Evolutionary conservation across 73 alveolate species (phyloP).

Genomic region (Paramecium pentaurelia): DNA sequence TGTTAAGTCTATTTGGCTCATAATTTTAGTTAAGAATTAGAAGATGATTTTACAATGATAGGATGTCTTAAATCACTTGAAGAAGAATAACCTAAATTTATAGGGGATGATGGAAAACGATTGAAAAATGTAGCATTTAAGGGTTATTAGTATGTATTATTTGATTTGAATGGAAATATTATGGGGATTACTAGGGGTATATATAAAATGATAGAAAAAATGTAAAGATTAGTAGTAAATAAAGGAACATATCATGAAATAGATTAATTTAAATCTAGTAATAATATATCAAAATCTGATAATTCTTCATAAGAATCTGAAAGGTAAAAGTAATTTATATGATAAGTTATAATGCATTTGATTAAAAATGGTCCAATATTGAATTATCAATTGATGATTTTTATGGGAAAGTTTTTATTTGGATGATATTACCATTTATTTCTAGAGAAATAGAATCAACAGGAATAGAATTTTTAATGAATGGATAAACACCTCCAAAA

Average conservation of each 20-base stretch:
- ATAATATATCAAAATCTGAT: neutral
- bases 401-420: neutral
- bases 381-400: neutral
- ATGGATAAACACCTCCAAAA: neutral
- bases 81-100: neutral
- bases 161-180: conserved; percentile 18
- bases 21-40: conserved; percentile 5
- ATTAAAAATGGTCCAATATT: neutral
- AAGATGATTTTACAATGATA: conserved; percentile 21
- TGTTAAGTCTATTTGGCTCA: conserved; percentile 7
- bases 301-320: neutral
- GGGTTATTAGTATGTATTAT: neutral
- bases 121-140: neutral
- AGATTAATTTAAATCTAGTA: neutral
- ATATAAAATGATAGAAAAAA: neutral
- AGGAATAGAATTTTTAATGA: neutral
- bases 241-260: neutral
- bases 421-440: conserved; percentile 30
- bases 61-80: conserved; percentile 8
- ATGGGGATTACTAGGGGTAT: neutral
- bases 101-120: neutral
- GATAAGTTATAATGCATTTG: neutral
- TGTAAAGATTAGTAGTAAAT: neutral
- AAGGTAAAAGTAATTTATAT: neutral
- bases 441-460: conserved; percentile 18